Conservation (phyloP, 257 asterid species). For the Nyctanthes arbortristis region DNA sequence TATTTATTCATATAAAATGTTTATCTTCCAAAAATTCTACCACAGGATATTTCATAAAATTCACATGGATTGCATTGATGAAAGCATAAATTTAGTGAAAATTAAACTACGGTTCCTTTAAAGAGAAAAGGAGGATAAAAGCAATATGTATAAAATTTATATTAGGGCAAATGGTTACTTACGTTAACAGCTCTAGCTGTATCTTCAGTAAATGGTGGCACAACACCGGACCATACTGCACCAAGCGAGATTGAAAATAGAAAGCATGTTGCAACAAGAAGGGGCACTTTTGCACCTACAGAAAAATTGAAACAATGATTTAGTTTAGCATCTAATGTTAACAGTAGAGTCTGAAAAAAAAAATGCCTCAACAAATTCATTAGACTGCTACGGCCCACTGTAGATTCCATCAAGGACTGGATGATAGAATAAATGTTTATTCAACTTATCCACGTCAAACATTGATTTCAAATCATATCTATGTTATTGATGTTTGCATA, state of each 20-base stretch:
- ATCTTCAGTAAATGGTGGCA: constrained; percentile 84
- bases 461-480: not conserved
- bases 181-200: constrained; percentile 88
- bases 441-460: not conserved
- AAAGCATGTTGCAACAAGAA: constrained; percentile 43
- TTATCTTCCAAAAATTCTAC: not conserved
- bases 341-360: constrained; percentile 8
- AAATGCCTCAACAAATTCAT: not conserved
- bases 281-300: constrained; percentile 66
- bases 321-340: not conserved
- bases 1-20: not conserved
- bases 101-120: not conserved
- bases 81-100: not conserved
- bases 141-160: not conserved
- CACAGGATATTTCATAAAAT: not conserved
- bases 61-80: not conserved
- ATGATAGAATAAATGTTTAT: not conserved
- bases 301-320: constrained; percentile 17
- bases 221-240: constrained; percentile 53
- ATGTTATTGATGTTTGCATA: not conserved
- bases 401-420: not conserved
- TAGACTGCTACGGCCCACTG: not conserved
- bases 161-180: constrained; percentile 26
- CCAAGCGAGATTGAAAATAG: constrained; percentile 53
- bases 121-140: not conserved